Evolutionary conservation across 257 asterid genomes (phyloP).

Genomic region (Fraxinus pennsylvanica): DNA sequence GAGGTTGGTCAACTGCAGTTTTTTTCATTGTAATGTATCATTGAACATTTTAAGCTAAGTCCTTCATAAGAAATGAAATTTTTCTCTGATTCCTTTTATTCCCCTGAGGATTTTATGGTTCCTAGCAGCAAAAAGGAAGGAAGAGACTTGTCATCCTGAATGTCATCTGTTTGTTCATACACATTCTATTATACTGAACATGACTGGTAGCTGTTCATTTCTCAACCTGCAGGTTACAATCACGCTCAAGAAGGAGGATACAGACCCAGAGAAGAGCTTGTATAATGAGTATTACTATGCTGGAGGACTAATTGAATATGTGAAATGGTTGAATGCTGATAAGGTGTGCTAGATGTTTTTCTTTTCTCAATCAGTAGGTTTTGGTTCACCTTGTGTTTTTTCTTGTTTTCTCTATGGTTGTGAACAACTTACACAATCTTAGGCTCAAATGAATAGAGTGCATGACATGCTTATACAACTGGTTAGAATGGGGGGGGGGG

Average conservation of each 20-base stretch:
- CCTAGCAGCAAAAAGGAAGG: background rate
- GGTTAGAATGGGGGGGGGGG: background rate
- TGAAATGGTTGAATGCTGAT: constrained; percentile 86
- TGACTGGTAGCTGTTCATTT: constrained; percentile 10
- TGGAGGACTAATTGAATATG: constrained; percentile 92
- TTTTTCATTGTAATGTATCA: constrained; percentile 12
- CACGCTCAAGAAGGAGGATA: constrained; percentile 60
- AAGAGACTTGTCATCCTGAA: background rate
- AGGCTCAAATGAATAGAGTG: background rate
- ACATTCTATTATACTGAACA: background rate
- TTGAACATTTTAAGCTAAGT: constrained; percentile 11
- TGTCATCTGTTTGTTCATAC: background rate
- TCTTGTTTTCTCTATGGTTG: background rate
- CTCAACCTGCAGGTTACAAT: constrained; percentile 58
- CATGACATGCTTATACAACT: background rate
- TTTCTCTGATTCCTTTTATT: background rate
- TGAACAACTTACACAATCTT: background rate
- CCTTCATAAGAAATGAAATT: background rate
- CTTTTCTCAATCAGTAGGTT: constrained; percentile 3
- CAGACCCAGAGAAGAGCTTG: constrained; percentile 61
- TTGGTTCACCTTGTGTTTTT: background rate
- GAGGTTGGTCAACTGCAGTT: constrained; percentile 50
- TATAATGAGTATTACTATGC: constrained; percentile 76
- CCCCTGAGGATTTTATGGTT: constrained; percentile 1
- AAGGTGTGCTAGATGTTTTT: constrained; percentile 57